Evolutionary conservation across 2,329 filamentous ascomycete species (phyloP), one percentile per base, ranked within the genome.

Genomic region (Magnaporthiopsis poae): DNA sequence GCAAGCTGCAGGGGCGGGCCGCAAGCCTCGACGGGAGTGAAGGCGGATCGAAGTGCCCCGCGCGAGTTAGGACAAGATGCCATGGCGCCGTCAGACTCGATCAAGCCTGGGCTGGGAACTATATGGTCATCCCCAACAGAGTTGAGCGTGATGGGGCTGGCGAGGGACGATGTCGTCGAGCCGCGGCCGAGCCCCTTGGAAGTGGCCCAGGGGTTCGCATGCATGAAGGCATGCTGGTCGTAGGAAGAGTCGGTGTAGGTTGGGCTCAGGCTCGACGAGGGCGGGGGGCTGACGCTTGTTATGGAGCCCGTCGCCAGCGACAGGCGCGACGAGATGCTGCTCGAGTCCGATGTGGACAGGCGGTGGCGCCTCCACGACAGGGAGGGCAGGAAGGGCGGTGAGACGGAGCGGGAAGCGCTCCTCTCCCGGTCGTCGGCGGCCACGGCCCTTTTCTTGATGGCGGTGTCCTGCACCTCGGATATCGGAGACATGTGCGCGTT

Each of bases 311-410:
- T 39, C 8, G 64, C 64, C 35, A 65, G 60, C 27, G 64, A 65
- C n/a, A 65, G 36, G 35, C 31, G 33, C 33, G 64, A 65, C 59
- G 64, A 65, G 25, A 65, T 65, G 56, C 52, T 65, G 63, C 63
- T 65, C 12, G 64, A 59, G 60, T 65, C 64, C 8, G 64, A 65
- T 35, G n/a, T 11, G 21, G 59, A 33, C 9, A n/a, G 15, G 25
- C 64, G 64, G 64, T 65, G 64, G 9, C 64, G 59, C n/a, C n/a
- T 56, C 46, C 46, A 56, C 7, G 46, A 56, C 7, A 56, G 3
- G 21, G 46, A 56, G 21, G 46, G 46, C 46, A 25, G 8, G n/a
- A 56, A 56, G 7, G 46, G 46, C 46, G 46, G 46, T 25, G 46
- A 56, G 21, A 25, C 46, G 46, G 46, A 56, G 46, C 46, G 46